Base-by-base conservation (phyloP, 139 green algal species). In the Volvox africanus region DNA sequence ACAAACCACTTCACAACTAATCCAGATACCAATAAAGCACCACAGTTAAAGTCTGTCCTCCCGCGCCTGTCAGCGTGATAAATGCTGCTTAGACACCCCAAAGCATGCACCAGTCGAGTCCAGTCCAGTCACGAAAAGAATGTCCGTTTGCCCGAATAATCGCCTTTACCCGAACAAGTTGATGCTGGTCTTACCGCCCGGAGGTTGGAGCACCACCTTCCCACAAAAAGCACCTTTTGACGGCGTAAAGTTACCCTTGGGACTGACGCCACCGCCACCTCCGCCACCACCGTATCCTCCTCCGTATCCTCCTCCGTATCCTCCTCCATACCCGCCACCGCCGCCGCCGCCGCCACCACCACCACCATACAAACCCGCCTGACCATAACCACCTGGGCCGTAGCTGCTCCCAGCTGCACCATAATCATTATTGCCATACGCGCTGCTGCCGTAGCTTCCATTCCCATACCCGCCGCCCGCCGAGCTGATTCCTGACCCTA, bases 151-250 rank as follows among this genome's bases (percentile, higher is more conserved):
- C 16, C 65, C n/a, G n/a, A n/a, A n/a, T n/a, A 24, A 12, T 24
- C 5, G 65, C 65, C 62, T 19, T 73, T 36, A 93, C 28, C 90
- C 90, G 76, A 93, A 93, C 28, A 93, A 28, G 65, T 93, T 93
- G 65, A 93, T 79, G 62, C 68, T 90, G 0, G 90, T 93, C 83
- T 93, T 93, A 44, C 90, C 90, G 0, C 90, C 90, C 0, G 90
- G 90, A 26, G 90, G 90, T 22, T 93, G 90, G n/a, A 90, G 16
- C 26, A 90, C 87, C 3, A 93, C 35, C 61, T 93, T 93, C 30
- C 83, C 84, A 21, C 90, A 87, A 14, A 90, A 93, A 2, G 71
- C 55, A 3, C 83, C 68, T n/a, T 84, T 88, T 5, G 0, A 0
- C 11, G 79, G 69, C 2, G 55, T 28, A 18, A 92, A 88, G 18